Conservation (phyloP, 1,284 basidiomycete genomes). For the Ustilago xerochloae region DNA sequence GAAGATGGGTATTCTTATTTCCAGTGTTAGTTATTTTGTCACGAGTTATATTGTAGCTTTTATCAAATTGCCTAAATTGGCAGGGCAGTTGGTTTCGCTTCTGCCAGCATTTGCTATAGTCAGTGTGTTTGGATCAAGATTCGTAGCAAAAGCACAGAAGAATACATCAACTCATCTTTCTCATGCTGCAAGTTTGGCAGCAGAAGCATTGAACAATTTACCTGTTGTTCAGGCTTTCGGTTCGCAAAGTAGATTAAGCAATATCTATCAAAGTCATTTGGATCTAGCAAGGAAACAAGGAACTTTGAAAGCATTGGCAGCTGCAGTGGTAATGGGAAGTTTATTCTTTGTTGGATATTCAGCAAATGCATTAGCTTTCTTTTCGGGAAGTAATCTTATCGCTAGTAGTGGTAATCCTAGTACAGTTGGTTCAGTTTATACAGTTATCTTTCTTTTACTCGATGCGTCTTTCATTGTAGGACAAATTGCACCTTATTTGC, state of each 20-base stretch:
- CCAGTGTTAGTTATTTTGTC: constrained; percentile 56
- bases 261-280: constrained; percentile 53
- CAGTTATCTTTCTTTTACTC: constrained; percentile 61
- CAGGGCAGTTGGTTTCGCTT: constrained; percentile 51
- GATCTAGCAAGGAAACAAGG: constrained; percentile 53
- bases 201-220: constrained; percentile 55
- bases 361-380: constrained; percentile 61
- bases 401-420: constrained; percentile 18
- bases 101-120: constrained; percentile 54
- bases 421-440: constrained; percentile 59
- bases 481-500: constrained; percentile 60
- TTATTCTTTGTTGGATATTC: constrained; percentile 62
- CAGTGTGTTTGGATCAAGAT: constrained; percentile 47
- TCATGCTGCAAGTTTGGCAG: constrained; percentile 50
- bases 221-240: constrained; percentile 60
- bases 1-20: constrained; percentile 60
- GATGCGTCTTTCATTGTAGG: constrained; percentile 62
- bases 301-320: constrained; percentile 47
- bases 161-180: constrained; percentile 51
- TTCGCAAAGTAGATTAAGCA: constrained; percentile 40
- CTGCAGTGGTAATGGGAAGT: constrained; percentile 50
- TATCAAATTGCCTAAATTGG: constrained; percentile 52
- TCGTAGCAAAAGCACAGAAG: constrained; percentile 49
- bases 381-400: constrained; percentile 53
- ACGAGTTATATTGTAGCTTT: constrained; percentile 58